A percentile compares a stretch with the other conserved stretches of the same genome.
Conservation (phyloP, 78 protist species). For the Planoprotostelium fungivorum region DNA sequence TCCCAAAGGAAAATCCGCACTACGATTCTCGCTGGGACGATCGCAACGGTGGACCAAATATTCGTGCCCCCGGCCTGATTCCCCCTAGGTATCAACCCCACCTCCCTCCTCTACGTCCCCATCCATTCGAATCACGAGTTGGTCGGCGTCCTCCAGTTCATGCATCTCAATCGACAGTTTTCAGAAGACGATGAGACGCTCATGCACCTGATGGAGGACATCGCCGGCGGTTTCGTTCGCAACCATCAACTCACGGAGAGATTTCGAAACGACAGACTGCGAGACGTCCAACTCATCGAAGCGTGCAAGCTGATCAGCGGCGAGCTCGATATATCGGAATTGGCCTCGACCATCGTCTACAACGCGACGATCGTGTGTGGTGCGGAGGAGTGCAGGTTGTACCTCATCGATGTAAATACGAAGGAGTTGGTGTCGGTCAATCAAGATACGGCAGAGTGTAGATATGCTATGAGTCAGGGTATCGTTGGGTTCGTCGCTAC, state of each 20-base stretch:
- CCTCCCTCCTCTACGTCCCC: not conserved
- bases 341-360: not conserved
- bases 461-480: not conserved
- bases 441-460: not conserved
- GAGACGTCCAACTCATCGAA: not conserved
- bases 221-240: not conserved
- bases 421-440: not conserved
- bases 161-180: not conserved
- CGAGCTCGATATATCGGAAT: not conserved
- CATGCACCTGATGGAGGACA: not conserved
- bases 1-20: not conserved
- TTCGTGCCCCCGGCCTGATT: no score
- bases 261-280: not conserved
- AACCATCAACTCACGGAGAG: not conserved
- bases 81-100: not conserved
- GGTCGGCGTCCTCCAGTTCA: not conserved
- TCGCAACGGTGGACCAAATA: no score
- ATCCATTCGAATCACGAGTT: not conserved
- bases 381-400: not conserved
- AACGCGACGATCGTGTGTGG: not conserved
- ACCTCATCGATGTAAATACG: not conserved
- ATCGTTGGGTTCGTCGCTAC: not conserved
- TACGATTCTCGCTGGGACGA: not conserved
- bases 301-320: not conserved
- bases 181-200: not conserved